Base-by-base conservation (phyloP, 495 filamentous ascomycete species). In the Umbilicaria muhlenbergii region DNA sequence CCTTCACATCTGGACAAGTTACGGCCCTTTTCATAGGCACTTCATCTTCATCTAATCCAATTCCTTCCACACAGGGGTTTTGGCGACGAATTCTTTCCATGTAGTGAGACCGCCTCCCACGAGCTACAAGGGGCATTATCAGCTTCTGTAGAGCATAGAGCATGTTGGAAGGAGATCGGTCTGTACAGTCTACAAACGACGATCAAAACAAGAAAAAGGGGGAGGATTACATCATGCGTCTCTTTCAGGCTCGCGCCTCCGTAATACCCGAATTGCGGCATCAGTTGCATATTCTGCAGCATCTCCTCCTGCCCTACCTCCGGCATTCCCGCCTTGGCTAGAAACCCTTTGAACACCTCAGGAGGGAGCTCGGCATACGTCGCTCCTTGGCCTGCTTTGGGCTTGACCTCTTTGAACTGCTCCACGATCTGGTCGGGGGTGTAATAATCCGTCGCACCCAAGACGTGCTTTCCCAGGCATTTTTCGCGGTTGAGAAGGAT, bases 251-350 rank as follows among this genome's bases (percentile, higher is more conserved):
- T 28, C 47, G 48, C 64, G n/a, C 65, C 65, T 11, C 61, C 65
- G 52, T 65, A 77, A 45, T 76, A 76, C 3, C 70, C 71, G 42
- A 59, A 67, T 11, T 68, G 59, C 18, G 64, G 52, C 37, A 74
- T 49, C 37, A 75, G 54, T 12, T 62, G 54, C 58, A 69, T 64
- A 42, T 73, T 78, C 60, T 78, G 67, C 45, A 68, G 57, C 45
- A 77, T 19, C 54, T 76, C 72, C 42, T 70, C 49, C n/a, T 59
- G 61, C 0, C 58, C 51, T 12, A 53, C 51, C 8, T 65, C 61
- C 10, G 68, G 65, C 46, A 64, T 51, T 13, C 64, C 61, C 16
- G 43, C 33, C 7, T 47, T 21, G 14, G 43, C 55, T 47, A 76
- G 46, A 39, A 59, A 62, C 1, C 51, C 47, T 52, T 64, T 69